Base-by-base conservation (phyloP, 2,329 filamentous ascomycete species). In the Xylaria sp. region DNA sequence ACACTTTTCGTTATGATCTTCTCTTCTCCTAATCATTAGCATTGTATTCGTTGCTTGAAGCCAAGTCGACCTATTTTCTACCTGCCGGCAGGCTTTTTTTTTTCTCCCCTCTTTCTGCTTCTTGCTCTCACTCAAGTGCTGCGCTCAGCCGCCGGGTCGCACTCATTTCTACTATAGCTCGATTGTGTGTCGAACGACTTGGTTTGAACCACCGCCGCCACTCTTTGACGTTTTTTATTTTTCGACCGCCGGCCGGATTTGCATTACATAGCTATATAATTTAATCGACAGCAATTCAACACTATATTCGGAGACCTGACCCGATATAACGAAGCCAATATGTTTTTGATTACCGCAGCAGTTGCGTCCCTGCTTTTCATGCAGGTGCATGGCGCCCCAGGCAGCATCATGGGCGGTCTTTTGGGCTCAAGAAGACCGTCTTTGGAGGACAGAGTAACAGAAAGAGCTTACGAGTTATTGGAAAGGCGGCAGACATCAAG, bases 321-420 rank as follows among this genome's bases (percentile, higher is more conserved):
- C 28, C 36, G 46, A 18, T 9, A 63, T 32, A 20, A 36, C 36
- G 41, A 41, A 53, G 62, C 30, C 73, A 78, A 68, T 34, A 83
- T 83, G 81, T 67, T 80, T 68, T 80, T 80, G 79, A 75, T 76
- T 67, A 75, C 74, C 34, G 69, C 74, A 57, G 68, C 81, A 25
- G 71, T 78, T 32, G 77, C 77, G 52, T 76, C 79, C 62, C 72
- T 81, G 69, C 76, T 83, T 53, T 79, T 76, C 67, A 72, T 73
- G 23, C 78, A 76, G 61, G 80, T 77, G 39, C 73, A 78, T 46
- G 81, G 80, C 45, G 77, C 79, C 15, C 70, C 80, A 15, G 64
- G 70, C 30, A 66, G 41, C 56, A 65, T 59, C 15, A 53, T 74
- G 57, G 68, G 67, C 59, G 68, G 55, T 20, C 39, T 74, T 45